Evolutionary conservation across 1,284 basidiomycete species (phyloP), one percentile per base, ranked within the genome.

Genomic region (Phellinidium pouzarii): DNA sequence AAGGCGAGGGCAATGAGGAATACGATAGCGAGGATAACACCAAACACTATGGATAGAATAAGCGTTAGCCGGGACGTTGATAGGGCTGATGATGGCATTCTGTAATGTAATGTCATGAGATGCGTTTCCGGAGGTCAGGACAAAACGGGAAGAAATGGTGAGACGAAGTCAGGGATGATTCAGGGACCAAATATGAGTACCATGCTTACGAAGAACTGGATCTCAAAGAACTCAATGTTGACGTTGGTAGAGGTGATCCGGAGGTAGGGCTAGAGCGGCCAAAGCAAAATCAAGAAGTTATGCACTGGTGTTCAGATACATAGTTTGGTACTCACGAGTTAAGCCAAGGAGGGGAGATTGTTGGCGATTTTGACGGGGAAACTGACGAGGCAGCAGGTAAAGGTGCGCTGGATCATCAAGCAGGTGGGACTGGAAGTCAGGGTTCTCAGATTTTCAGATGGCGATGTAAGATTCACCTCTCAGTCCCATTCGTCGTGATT

Each of bases 401-500:
- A 29, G 43, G 34, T 17, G 22, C 31, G 9, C 20, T n/a, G n/a
- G n/a, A n/a, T n/a, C n/a, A n/a, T n/a, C n/a, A n/a, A n/a, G n/a
- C n/a, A n/a, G n/a, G n/a, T n/a, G n/a, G n/a, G n/a, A n/a, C n/a
- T n/a, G n/a, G n/a, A n/a, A n/a, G n/a, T n/a, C n/a, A n/a, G n/a
- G n/a, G n/a, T n/a, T n/a, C n/a, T n/a, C n/a, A n/a, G n/a, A n/a
- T 34, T 20, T 49, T n/a, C 29, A 29, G 34, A 19, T 22, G 14
- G 11, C 17, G 38, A 36, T n/a, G 43, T 23, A 12, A 44, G 14
- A 48, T 50, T 25, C 26, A 56, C 50, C 41, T 42, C 19, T 55
- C 50, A 29, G 44, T 42, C 22, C 43, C 38, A 43, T 55, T 47
- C 36, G 51, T 45, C 3, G 62, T 59, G 52, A 66, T 59, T 6